phyloP scores from a whole-genome alignment of 805 yeast genomes.

The Yarrowia sp. region DNA sequence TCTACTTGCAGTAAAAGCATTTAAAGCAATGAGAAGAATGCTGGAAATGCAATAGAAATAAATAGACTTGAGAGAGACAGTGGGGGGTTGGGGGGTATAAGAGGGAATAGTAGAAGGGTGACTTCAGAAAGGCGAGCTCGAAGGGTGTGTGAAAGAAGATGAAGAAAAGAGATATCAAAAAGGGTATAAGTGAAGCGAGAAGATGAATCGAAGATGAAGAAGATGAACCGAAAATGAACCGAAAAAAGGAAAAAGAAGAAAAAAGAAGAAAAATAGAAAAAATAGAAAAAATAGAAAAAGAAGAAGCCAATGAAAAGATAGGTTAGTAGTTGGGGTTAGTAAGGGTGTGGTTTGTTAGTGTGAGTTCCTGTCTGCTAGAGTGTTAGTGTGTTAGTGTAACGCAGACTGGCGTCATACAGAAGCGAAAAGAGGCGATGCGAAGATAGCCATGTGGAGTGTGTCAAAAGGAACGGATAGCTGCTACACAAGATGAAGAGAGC shows the following conservation, averaged over 20 bases:
- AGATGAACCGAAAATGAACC: neutral
- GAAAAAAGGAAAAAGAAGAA: neutral
- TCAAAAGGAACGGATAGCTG: neutral
- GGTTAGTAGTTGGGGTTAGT: neutral
- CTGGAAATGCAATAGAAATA: conserved; percentile 24
- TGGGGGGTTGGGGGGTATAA: neutral
- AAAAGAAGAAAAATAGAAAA: neutral
- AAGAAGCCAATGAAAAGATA: too few relatives aligned
- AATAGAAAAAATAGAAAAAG: too few relatives aligned
- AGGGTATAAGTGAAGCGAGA: neutral
- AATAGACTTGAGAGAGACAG: conserved; percentile 1
- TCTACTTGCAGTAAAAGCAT: conserved; percentile 4
- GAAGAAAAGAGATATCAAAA: neutral
- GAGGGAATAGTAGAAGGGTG: neutral
- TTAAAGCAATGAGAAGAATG: conserved; percentile 1
- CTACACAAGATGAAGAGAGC: neutral
- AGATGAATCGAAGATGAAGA: neutral
- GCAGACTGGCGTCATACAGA: conserved; percentile 19
- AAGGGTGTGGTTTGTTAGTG: neutral
- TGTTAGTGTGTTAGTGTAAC: conserved; percentile 16
- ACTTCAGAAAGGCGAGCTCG: too few relatives aligned
- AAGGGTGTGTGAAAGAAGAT: neutral
- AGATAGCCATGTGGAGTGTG: neutral
- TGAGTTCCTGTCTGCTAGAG: neutral
- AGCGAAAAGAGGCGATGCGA: neutral